Evolutionary conservation across 495 filamentous ascomycete genomes (phyloP).

Genomic region (Pyrenopolyporus hunteri): DNA sequence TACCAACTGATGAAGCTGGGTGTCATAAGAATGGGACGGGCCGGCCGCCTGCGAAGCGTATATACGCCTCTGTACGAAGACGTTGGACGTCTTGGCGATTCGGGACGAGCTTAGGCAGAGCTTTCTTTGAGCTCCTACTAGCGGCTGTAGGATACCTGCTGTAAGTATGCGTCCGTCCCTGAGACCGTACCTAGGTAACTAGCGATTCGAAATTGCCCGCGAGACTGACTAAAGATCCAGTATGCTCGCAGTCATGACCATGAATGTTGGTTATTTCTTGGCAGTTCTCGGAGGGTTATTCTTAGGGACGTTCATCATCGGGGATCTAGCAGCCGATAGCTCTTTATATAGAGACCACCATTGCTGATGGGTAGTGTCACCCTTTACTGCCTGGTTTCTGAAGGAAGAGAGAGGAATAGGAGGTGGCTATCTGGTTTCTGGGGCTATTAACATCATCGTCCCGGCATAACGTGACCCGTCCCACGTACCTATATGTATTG

Average conservation of each 20-base stretch:
- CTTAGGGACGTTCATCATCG: constrained; percentile 72
- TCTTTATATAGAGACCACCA: constrained; percentile 28
- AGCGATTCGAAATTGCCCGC: background rate
- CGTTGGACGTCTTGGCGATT: constrained; percentile 19
- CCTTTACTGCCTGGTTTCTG: too few species aligned
- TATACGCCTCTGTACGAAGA: constrained; percentile 1
- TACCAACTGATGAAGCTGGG: constrained; percentile 17
- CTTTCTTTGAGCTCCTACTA: constrained; percentile 59
- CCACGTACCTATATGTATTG: too few species aligned
- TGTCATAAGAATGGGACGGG: constrained; percentile 6
- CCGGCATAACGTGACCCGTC: too few species aligned
- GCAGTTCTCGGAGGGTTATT: constrained; percentile 77
- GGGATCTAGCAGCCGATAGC: constrained; percentile 41
- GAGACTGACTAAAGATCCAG: constrained; percentile 48
- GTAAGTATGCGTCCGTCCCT: constrained; percentile 67
- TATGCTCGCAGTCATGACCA: constrained; percentile 89
- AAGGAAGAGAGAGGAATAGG: too few species aligned
- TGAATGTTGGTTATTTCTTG: constrained; percentile 86
- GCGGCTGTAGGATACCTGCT: constrained; percentile 76
- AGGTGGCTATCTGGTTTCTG: too few species aligned
- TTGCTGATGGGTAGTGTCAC: constrained; percentile 22
- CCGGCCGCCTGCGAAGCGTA: background rate
- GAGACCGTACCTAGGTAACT: background rate
- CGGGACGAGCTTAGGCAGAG: constrained; percentile 16
- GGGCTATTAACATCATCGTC: too few species aligned